A percentile compares a stretch with the other conserved stretches of the same genome.
These are phyloP conservation scores for Dioscorea dumetorum DNA, from an alignment of 106 monocot genomes.

Conservation along the genomic window DNA sequence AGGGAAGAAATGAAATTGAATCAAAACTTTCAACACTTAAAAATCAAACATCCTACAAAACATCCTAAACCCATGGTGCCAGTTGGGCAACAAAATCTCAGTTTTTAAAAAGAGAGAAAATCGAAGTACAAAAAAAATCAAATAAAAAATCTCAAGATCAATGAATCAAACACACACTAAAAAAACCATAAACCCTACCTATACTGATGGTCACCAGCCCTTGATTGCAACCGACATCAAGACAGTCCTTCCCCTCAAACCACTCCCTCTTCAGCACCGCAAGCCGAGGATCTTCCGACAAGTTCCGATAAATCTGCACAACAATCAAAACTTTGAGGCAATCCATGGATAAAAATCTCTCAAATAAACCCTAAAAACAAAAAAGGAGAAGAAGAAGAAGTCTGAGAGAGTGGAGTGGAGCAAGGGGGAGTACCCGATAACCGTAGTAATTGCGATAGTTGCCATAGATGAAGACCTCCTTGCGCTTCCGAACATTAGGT, in stretches of 20 bases:
- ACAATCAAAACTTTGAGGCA: neutral
- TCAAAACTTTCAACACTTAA: too few species aligned
- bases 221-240: constrained; percentile 76
- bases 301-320: constrained; percentile 44
- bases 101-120: constrained; percentile 1
- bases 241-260: constrained; percentile 32
- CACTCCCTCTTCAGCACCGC: constrained; percentile 70
- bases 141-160: neutral
- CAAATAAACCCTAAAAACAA: neutral
- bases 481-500: constrained; percentile 18
- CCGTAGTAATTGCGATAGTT: constrained; percentile 70
- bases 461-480: constrained; percentile 49
- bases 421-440: constrained; percentile 34
- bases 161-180: neutral
- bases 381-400: neutral
- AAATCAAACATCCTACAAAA: neutral
- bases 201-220: constrained; percentile 72
- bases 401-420: neutral
- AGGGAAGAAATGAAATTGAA: too few species aligned
- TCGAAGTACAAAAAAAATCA: neutral
- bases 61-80: neutral
- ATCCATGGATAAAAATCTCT: neutral
- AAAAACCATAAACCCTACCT: constrained; percentile 26
- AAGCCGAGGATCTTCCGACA: constrained; percentile 74
- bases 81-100: neutral